Conservation (phyloP, 2,329 filamentous ascomycete genomes). For the Epichloe hybrida region DNA sequence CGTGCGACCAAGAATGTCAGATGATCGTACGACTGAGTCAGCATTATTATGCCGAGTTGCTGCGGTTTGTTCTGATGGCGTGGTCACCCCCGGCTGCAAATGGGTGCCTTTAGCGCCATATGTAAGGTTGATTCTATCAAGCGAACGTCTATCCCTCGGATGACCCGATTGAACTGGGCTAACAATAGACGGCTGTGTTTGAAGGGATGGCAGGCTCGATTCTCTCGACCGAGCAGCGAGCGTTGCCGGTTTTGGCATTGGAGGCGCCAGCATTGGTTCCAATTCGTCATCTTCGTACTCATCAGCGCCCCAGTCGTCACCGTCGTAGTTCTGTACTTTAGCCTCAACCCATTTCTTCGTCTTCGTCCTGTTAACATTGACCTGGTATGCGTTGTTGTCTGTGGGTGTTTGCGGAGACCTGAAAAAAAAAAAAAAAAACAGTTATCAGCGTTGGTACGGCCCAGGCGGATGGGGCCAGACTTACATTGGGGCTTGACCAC, state of each 20-base stretch:
- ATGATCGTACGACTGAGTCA: conserved; percentile 26
- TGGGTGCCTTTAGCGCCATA: not conserved
- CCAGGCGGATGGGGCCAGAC: not conserved
- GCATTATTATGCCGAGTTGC: not conserved
- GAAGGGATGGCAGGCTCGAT: conserved; percentile 5
- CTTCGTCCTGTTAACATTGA: conserved; percentile 78
- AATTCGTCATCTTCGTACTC: conserved; percentile 46
- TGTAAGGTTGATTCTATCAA: not conserved
- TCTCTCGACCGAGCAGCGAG: not conserved
- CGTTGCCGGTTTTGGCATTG: not conserved
- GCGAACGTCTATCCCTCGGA: not conserved
- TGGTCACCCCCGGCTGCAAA: not conserved
- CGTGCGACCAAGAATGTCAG: conserved; percentile 64
- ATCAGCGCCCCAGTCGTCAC: conserved; percentile 80
- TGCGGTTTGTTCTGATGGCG: not conserved
- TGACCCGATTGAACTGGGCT: not conserved
- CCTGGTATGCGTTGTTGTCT: conserved; percentile 44
- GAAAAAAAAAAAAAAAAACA: not conserved
- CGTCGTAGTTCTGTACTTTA: conserved; percentile 74
- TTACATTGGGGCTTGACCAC: conserved; percentile 17
- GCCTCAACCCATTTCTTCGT: conserved; percentile 94
- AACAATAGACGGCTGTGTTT: conserved; percentile 1
- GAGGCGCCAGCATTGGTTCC: conserved; percentile 16
- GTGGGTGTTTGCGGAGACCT: conserved; percentile 20
- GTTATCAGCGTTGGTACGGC: conserved; percentile 5